phyloP scores from a whole-genome alignment of 2,329 filamentous ascomycete species.

The Pseudogymnoascus sp. region DNA sequence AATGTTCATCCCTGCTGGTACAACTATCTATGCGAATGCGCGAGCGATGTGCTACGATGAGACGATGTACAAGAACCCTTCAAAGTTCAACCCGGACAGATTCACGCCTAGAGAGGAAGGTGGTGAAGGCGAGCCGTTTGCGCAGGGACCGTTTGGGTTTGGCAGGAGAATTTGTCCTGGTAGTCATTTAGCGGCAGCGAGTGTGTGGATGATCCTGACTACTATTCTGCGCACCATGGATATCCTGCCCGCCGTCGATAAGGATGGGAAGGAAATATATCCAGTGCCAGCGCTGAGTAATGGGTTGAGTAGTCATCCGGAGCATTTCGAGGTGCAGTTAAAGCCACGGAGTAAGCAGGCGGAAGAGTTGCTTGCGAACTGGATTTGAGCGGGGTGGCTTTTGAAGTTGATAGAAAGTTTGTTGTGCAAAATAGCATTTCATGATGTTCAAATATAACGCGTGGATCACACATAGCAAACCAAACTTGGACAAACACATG shows the following conservation, averaged over 20 bases:
- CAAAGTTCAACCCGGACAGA: conserved; percentile 38
- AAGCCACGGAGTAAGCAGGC: background rate
- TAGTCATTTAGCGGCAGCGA: conserved; percentile 38
- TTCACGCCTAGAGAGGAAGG: conserved; percentile 30
- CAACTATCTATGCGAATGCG: conserved; percentile 31
- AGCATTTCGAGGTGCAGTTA: background rate
- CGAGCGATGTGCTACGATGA: conserved; percentile 47
- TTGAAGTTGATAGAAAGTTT: background rate
- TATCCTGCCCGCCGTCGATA: conserved; percentile 27
- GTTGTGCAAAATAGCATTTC: background rate
- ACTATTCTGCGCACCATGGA: conserved; percentile 31
- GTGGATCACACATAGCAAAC: too few species aligned
- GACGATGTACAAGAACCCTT: conserved; percentile 33
- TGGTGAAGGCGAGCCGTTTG: conserved; percentile 36
- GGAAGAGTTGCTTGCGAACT: background rate
- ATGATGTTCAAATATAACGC: background rate
- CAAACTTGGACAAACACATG: too few species aligned
- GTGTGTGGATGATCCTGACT: conserved; percentile 33
- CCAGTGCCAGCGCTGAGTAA: conserved; percentile 20
- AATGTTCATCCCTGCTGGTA: conserved; percentile 47
- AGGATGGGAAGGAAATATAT: conserved; percentile 27
- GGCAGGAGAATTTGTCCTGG: conserved; percentile 44
- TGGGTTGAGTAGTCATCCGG: conserved; percentile 1
- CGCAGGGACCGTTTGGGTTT: conserved; percentile 42
- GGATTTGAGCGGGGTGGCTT: background rate